Percentiles rank a stretch among this genome's conserved stretches.
Evolutionary conservation across 164 flowering plant species (phyloP).

Genomic region (Liquidambar formosana): DNA sequence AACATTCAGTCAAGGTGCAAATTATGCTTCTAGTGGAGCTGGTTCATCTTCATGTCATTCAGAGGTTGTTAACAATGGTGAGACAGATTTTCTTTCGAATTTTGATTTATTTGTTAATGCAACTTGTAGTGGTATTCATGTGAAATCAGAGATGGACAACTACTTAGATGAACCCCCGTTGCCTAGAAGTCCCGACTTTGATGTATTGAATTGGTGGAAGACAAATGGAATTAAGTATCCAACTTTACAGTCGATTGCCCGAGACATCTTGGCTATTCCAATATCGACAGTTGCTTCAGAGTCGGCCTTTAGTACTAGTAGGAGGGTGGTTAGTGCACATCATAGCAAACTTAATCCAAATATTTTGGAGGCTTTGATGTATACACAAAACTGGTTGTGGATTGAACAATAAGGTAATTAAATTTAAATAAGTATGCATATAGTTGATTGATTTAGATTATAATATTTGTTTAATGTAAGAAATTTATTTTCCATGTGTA

Average conservation of each 20-base stretch:
- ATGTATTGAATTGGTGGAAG: constrained; percentile 12
- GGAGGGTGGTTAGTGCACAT: constrained; percentile 8
- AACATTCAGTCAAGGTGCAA: too few relatives aligned
- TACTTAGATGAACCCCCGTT: background rate
- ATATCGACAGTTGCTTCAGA: constrained; percentile 1
- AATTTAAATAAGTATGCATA: too few relatives aligned
- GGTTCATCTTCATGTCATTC: too few relatives aligned
- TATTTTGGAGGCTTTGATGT: constrained; percentile 10
- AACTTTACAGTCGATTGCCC: constrained; percentile 1
- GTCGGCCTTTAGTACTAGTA: constrained; percentile 8
- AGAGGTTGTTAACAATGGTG: too few relatives aligned
- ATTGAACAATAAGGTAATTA: background rate
- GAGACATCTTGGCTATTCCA: constrained; percentile 8
- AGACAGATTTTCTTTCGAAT: background rate
- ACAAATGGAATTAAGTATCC: background rate
- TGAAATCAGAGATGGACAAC: background rate
- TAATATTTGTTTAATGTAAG: too few relatives aligned
- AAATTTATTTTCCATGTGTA: too few relatives aligned
- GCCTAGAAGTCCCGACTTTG: constrained; percentile 1
- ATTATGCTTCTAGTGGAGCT: too few relatives aligned
- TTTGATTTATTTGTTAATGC: background rate
- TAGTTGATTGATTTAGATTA: too few relatives aligned
- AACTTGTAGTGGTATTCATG: background rate
- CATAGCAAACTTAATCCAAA: constrained; percentile 4
- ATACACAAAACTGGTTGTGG: constrained; percentile 5